Percentiles rank a stretch among this genome's conserved stretches.
Evolutionary conservation across 805 yeast genomes (phyloP).

Genomic region (Schwanniomyces polymorphus): DNA sequence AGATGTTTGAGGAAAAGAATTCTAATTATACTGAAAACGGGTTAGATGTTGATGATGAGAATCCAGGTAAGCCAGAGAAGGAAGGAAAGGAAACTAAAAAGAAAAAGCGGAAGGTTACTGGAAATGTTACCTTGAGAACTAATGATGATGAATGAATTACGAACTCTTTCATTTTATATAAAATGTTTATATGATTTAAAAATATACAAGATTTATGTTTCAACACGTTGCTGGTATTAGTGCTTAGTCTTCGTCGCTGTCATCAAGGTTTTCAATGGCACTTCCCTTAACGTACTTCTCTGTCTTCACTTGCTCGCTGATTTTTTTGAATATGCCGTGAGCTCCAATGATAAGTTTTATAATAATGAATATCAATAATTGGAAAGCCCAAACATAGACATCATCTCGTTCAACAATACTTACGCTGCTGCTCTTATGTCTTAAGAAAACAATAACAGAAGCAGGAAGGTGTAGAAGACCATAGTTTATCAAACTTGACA

Average conservation of each 20-base stretch:
- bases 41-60: conserved; percentile 12
- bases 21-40: conserved; percentile 15
- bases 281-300: conserved; percentile 59
- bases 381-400: conserved; percentile 11
- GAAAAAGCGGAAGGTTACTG: conserved; percentile 6
- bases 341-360: conserved; percentile 10
- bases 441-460: not conserved
- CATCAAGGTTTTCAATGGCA: conserved; percentile 46
- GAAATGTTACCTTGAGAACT: conserved; percentile 3
- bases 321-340: conserved; percentile 9
- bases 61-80: not conserved
- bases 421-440: conserved; percentile 1
- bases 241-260: conserved; percentile 4
- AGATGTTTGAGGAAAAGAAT: conserved; percentile 33
- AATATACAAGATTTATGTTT: not conserved
- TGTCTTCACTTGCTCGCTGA: conserved; percentile 52
- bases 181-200: not conserved
- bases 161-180: not conserved
- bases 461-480: conserved; percentile 12
- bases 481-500: conserved; percentile 12
- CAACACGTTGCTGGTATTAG: not conserved
- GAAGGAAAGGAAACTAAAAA: conserved; percentile 7
- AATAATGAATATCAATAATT: conserved; percentile 9
- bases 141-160: conserved; percentile 1
- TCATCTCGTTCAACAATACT: conserved; percentile 2